Percentiles rank a stretch among this genome's conserved stretches.
phyloP scores from a whole-genome alignment of 2,329 filamentous ascomycete genomes.

The Colletotrichum magnum region DNA sequence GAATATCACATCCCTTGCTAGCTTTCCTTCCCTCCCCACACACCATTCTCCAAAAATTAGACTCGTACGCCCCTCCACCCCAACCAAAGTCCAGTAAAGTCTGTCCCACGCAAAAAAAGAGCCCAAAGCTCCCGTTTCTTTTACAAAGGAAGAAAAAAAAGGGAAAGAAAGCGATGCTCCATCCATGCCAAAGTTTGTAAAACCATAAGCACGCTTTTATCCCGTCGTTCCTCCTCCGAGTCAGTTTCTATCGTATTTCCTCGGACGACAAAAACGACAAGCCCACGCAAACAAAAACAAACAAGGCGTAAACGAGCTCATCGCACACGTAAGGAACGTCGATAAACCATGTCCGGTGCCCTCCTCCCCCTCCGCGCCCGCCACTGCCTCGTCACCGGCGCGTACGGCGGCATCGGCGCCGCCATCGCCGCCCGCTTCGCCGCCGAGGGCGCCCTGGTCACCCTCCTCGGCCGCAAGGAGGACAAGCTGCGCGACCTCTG shows the following conservation, averaged over 20 bases:
- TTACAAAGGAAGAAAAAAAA: too few relatives aligned
- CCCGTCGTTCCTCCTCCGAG: neutral
- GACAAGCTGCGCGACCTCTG: slow-evolving; percentile 59
- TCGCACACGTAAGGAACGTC: neutral
- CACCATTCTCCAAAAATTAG: slow-evolving; percentile 11
- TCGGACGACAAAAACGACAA: neutral
- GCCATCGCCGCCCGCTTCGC: slow-evolving; percentile 78
- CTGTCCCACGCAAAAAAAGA: neutral
- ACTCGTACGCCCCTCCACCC: slow-evolving; percentile 23
- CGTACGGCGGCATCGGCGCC: slow-evolving; percentile 78
- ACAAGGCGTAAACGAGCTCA: neutral
- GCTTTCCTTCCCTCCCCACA: slow-evolving; percentile 11
- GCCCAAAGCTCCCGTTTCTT: too few relatives aligned
- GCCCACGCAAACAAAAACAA: neutral
- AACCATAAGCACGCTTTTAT: neutral
- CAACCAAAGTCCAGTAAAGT: neutral
- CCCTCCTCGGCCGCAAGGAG: slow-evolving; percentile 72
- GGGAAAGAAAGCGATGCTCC: slow-evolving; percentile 6
- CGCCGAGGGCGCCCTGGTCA: slow-evolving; percentile 69
- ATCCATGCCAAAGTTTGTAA: slow-evolving; percentile 4
- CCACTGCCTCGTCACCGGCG: slow-evolving; percentile 76
- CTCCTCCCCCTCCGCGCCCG: slow-evolving; percentile 55
- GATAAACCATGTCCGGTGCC: slow-evolving; percentile 22
- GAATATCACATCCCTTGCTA: neutral
- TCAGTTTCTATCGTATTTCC: neutral